These are phyloP conservation scores for Ophiocordyceps unilateralis DNA, from an alignment of 2,329 filamentous ascomycete genomes.

Conservation along the genomic window DNA sequence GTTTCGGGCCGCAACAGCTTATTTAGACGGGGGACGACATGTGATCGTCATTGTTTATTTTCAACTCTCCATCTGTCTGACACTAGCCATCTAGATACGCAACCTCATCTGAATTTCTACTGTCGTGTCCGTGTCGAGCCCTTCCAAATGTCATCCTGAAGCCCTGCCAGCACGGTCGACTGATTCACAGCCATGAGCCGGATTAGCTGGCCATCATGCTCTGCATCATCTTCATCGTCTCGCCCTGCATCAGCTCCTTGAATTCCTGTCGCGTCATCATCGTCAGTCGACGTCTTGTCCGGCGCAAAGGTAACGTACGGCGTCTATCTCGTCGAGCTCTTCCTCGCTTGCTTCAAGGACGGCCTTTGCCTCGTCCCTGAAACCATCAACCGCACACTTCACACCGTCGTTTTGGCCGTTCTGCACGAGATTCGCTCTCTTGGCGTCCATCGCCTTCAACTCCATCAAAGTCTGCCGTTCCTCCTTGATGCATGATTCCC, in stretches of 20 bases:
- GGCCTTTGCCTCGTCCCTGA: neutral
- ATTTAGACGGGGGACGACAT: neutral
- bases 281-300: neutral
- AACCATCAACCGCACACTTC: neutral
- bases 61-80: too few species aligned
- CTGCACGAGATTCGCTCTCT: neutral
- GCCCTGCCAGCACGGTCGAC: too few species aligned
- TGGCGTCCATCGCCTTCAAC: constrained; percentile 1
- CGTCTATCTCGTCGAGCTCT: constrained; percentile 1
- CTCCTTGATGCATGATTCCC: constrained; percentile 8
- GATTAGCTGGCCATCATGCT: constrained; percentile 7
- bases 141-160: too few species aligned
- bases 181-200: too few species aligned
- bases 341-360: neutral
- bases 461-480: constrained; percentile 8
- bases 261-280: constrained; percentile 12
- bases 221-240: constrained; percentile 10
- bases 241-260: constrained; percentile 8
- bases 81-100: neutral
- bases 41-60: neutral
- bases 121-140: neutral
- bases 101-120: neutral
- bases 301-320: neutral
- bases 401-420: neutral
- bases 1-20: neutral